Evolutionary conservation across 192 early-diverging fungal species (phyloP).

Genomic region (Rhizophagus clarus): DNA sequence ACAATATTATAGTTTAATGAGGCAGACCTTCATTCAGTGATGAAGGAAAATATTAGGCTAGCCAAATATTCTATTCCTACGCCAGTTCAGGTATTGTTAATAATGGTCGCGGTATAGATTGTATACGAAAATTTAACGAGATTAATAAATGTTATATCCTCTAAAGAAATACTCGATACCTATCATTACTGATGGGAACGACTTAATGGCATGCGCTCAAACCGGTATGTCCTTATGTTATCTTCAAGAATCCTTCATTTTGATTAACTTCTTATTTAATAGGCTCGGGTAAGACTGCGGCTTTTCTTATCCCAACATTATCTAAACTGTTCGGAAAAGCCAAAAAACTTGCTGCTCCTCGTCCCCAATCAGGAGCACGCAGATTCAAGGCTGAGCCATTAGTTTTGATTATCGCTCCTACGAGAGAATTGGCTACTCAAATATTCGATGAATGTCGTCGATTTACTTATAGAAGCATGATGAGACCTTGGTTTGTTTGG

Average conservation of each 20-base stretch:
- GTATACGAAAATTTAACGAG: not conserved
- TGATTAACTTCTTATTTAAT: not conserved
- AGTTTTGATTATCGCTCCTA: slow-evolving; percentile 75
- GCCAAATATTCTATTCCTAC: slow-evolving; percentile 71
- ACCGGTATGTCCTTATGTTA: slow-evolving; percentile 49
- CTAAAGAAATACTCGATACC: slow-evolving; percentile 59
- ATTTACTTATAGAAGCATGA: slow-evolving; percentile 52
- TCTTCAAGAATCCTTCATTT: not conserved
- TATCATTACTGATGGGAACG: slow-evolving; percentile 60
- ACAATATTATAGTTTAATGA: slow-evolving; percentile 57
- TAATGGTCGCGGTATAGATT: not conserved
- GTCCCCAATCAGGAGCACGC: slow-evolving; percentile 38
- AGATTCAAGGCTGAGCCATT: slow-evolving; percentile 58
- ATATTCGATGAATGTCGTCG: slow-evolving; percentile 78
- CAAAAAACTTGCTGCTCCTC: slow-evolving; percentile 31
- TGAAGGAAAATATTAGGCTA: slow-evolving; percentile 66
- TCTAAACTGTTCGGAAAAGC: slow-evolving; percentile 62
- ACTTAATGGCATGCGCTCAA: slow-evolving; percentile 88
- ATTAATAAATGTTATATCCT: not conserved
- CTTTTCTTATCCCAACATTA: slow-evolving; percentile 79
- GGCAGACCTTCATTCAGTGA: slow-evolving; percentile 61
- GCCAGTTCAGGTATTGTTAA: slow-evolving; percentile 64
- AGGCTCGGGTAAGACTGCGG: slow-evolving; percentile 79
- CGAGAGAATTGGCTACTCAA: slow-evolving; percentile 81
- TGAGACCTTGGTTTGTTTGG: slow-evolving; percentile 49